These are phyloP conservation scores for Teratosphaeria nubilosa DNA, from an alignment of 2,329 filamentous ascomycete species.

Conservation along the genomic window DNA sequence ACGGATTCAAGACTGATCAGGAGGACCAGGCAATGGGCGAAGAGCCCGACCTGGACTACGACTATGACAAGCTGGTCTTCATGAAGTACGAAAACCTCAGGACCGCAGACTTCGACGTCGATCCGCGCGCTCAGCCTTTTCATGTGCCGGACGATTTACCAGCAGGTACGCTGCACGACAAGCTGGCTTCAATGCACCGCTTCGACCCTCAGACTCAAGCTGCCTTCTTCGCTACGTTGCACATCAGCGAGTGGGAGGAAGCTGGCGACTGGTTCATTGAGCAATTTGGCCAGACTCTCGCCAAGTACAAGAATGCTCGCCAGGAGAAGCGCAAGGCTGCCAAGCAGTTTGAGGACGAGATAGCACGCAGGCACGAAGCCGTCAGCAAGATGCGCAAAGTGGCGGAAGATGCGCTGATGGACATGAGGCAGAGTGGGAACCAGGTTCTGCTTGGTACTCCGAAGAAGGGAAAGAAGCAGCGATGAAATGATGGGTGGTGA, in stretches of 20 bases:
- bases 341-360: slow-evolving; percentile 43
- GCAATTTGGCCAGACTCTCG: slow-evolving; percentile 42
- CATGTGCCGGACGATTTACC: not conserved
- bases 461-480: slow-evolving; percentile 18
- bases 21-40: not conserved
- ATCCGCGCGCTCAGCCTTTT: slow-evolving; percentile 8
- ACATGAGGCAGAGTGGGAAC: slow-evolving; percentile 45
- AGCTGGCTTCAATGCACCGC: slow-evolving; percentile 8
- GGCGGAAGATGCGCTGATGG: slow-evolving; percentile 22
- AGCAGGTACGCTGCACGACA: slow-evolving; percentile 12
- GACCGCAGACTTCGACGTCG: slow-evolving; percentile 18
- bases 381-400: slow-evolving; percentile 41
- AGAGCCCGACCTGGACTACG: slow-evolving; percentile 17
- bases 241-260: slow-evolving; percentile 50
- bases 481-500: not conserved
- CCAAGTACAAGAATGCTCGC: slow-evolving; percentile 42
- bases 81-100: slow-evolving; percentile 21
- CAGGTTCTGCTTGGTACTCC: slow-evolving; percentile 42
- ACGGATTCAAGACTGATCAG: not conserved
- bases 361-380: slow-evolving; percentile 42
- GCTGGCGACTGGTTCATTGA: slow-evolving; percentile 52
- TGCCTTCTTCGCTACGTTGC: slow-evolving; percentile 42
- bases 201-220: slow-evolving; percentile 28
- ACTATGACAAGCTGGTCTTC: slow-evolving; percentile 12
- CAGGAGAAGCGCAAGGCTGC: slow-evolving; percentile 45